Base-by-base conservation (phyloP, 495 filamentous ascomycete species). In the Xylaria flabelliformis region DNA sequence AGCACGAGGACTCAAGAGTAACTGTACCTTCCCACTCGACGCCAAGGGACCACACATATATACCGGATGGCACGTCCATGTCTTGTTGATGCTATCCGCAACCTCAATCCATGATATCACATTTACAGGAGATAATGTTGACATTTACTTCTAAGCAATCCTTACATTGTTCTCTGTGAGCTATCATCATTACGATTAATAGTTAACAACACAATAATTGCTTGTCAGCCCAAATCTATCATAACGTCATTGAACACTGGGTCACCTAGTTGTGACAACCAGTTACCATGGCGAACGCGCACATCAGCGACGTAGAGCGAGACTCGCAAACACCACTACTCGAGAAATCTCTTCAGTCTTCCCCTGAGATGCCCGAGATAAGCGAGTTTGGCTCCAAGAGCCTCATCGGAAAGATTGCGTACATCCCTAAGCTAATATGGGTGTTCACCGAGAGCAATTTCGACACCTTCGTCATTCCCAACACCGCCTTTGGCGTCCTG, bases 361-460 rank as follows among this genome's bases (percentile, higher is more conserved):
- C 24, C 17, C n/a, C 55, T 4, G 58, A 44, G 26, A 21, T 29
- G 4, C 1, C 32, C 9, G 68, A 70, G 32, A 29, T 10, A 34
- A 70, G 68, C 68, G 59, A 70, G 36, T 70, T 70, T 44, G 68
- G 68, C 46, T 70, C 68, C 32, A 70, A 55, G 46, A 55, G 68
- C 44, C 32, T 42, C 29, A n/a, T 70, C 5, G 68, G 58, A 42
- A 53, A 64, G 34, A 63, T 70, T 21, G 68, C 34, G 17, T 70
- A 70, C 58, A 41, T 70, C 5, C 68, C 68, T 5, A 64, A 64
- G 5, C 32, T 70, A 9, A 5, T 72, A 34, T 84, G 78, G 76
- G 75, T 85, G 3, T 82, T 84, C 67, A 82, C 83, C 13, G 74
- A 70, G 59, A 82, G 76, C 59, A 82, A 86, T 69, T 71, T 84